A percentile compares a stretch with the other conserved stretches of the same genome.
These are phyloP conservation scores for Salvia miltiorrhiza DNA, from an alignment of 257 asterid genomes.

Conservation along the genomic window DNA sequence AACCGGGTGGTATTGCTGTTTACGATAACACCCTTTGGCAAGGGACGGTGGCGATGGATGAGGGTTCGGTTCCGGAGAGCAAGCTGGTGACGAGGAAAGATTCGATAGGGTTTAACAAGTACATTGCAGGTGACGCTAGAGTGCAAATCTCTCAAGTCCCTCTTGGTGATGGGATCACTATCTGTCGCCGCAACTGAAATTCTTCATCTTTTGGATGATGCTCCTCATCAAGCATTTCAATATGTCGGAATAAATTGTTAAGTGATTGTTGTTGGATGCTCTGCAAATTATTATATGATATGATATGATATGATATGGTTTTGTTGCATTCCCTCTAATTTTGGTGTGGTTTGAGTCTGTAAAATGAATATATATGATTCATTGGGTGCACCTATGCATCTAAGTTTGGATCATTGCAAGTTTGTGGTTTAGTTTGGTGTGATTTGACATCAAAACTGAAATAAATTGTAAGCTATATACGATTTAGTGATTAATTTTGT, in stretches of 20 bases:
- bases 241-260: not conserved
- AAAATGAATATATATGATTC: no score
- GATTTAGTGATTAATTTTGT: no score
- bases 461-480: no score
- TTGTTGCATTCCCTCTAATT: no score
- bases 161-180: conserved; percentile 55
- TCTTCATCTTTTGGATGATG: not conserved
- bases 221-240: not conserved
- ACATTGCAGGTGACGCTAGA: conserved; percentile 38
- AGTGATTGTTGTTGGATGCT: not conserved
- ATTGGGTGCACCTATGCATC: no score
- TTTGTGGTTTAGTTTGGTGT: no score
- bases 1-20: conserved; percentile 40
- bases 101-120: conserved; percentile 36
- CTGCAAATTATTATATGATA: not conserved
- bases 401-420: no score
- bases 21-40: conserved; percentile 63
- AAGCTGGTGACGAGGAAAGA: not conserved
- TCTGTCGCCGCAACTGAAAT: conserved; percentile 28
- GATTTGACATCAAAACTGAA: no score
- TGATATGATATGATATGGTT: no score
- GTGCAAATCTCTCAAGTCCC: conserved; percentile 47
- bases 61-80: conserved; percentile 20
- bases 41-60: conserved; percentile 39
- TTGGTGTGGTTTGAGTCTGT: no score